These are phyloP conservation scores for Endothia cerciana DNA, from an alignment of 2,329 filamentous ascomycete species.

Conservation along the genomic window DNA sequence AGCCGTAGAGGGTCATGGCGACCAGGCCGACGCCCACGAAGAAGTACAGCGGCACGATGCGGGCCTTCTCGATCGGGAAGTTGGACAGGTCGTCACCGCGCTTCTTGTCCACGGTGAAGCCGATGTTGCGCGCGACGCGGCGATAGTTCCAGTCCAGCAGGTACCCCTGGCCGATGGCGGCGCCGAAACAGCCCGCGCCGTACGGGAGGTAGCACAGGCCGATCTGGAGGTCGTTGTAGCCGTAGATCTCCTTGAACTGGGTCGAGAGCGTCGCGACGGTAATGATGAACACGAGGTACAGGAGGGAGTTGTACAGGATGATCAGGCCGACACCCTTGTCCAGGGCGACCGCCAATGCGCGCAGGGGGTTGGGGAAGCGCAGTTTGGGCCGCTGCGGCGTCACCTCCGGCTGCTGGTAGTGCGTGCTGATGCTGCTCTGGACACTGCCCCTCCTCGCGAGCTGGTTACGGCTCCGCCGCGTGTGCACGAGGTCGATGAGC, in stretches of 20 bases:
- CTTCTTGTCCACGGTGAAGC: constrained; percentile 63
- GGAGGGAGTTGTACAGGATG: constrained; percentile 54
- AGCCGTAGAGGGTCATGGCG: constrained; percentile 60
- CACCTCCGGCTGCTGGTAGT: not conserved
- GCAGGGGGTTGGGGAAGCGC: constrained; percentile 60
- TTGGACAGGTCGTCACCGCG: constrained; percentile 55
- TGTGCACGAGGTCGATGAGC: constrained; percentile 51
- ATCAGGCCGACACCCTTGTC: constrained; percentile 63
- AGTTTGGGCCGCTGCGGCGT: constrained; percentile 41
- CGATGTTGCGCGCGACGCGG: constrained; percentile 64
- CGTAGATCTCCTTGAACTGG: constrained; percentile 55
- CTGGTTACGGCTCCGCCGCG: constrained; percentile 26
- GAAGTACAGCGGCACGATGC: constrained; percentile 58
- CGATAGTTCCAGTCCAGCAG: constrained; percentile 71
- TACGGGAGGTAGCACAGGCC: constrained; percentile 61
- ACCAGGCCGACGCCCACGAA: constrained; percentile 58
- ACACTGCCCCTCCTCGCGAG: not conserved
- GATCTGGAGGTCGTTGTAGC: constrained; percentile 53
- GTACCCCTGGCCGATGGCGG: constrained; percentile 59
- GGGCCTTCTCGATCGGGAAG: constrained; percentile 60
- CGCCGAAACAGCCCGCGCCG: constrained; percentile 53
- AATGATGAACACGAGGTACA: constrained; percentile 61
- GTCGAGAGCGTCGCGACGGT: constrained; percentile 57
- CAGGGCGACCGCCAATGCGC: constrained; percentile 56
- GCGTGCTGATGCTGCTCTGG: constrained; percentile 7